Percentiles rank a stretch among this genome's conserved stretches.
phyloP scores from a whole-genome alignment of 768 basidiomycete species.

The Mycena metata region DNA sequence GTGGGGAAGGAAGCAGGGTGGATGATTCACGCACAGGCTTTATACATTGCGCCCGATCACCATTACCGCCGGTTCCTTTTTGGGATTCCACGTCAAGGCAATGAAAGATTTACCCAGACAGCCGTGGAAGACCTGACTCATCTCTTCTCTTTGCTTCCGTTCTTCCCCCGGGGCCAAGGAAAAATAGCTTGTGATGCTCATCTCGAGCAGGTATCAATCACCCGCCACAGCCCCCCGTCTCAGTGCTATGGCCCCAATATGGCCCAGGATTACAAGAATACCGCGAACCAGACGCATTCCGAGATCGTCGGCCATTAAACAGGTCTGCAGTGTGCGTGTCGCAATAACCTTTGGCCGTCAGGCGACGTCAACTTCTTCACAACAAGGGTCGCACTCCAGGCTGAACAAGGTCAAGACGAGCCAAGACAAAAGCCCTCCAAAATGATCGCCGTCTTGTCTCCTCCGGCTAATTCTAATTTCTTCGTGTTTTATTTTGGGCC shows the following conservation, averaged over 20 bases:
- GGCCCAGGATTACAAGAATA: not conserved
- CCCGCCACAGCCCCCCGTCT: conserved; percentile 3
- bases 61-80: conserved; percentile 28
- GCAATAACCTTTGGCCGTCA: conserved; percentile 3
- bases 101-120: not conserved
- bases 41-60: conserved; percentile 20
- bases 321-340: not conserved
- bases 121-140: too few relatives aligned
- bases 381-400: not conserved
- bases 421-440: not conserved
- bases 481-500: not conserved
- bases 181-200: conserved; percentile 7
- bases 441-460: too few relatives aligned
- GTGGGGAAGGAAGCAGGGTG: conserved; percentile 12
- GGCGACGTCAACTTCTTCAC: not conserved
- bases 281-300: not conserved
- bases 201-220: conserved; percentile 9
- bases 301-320: conserved; percentile 16
- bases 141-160: conserved; percentile 13
- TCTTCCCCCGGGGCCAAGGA: too few relatives aligned
- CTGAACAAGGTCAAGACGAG: not conserved
- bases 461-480: too few relatives aligned
- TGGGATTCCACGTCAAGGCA: conserved; percentile 12
- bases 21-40: conserved; percentile 21
- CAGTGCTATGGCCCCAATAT: not conserved